Percentiles rank a stretch among this genome's conserved stretches.
phyloP scores from a whole-genome alignment of 106 monocot species.

The Hemerocallis citrina region DNA sequence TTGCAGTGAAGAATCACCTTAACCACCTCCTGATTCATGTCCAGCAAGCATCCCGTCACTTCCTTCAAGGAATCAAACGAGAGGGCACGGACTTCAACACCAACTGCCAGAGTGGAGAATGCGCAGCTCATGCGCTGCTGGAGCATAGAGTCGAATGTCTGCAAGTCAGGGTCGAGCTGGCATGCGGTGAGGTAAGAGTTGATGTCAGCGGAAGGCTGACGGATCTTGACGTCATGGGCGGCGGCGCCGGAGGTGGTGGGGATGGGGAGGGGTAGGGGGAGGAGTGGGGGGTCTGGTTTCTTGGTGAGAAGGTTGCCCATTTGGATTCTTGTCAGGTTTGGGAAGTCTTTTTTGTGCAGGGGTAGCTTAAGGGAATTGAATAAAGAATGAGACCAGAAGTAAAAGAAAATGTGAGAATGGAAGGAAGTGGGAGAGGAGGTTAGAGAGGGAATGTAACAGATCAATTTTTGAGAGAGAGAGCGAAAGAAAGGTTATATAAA shows the following conservation, averaged over 20 bases:
- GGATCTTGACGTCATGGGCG: background rate
- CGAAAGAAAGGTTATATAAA: no score
- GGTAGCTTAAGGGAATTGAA: no score
- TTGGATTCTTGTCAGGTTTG: no score
- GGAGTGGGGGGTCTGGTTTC: no score
- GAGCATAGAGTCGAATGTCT: constrained; percentile 28
- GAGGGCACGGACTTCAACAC: constrained; percentile 28
- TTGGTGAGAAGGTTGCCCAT: constrained; percentile 29
- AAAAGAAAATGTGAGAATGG: no score
- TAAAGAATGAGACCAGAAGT: no score
- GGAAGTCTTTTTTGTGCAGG: no score
- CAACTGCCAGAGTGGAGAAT: constrained; percentile 26
- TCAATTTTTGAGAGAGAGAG: no score
- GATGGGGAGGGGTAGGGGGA: no score
- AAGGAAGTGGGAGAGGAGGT: background rate
- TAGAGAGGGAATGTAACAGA: background rate
- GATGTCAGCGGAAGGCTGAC: constrained; percentile 9
- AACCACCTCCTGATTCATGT: constrained; percentile 37
- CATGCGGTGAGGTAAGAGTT: constrained; percentile 31
- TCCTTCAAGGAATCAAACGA: constrained; percentile 36
- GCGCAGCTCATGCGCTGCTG: constrained; percentile 23
- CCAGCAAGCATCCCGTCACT: constrained; percentile 24
- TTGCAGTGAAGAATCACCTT: constrained; percentile 31
- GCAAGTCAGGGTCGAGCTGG: constrained; percentile 25
- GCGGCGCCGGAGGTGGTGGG: background rate